Conservation (phyloP, 1,139 yeast species). For the Candida sanyaensis region DNA sequence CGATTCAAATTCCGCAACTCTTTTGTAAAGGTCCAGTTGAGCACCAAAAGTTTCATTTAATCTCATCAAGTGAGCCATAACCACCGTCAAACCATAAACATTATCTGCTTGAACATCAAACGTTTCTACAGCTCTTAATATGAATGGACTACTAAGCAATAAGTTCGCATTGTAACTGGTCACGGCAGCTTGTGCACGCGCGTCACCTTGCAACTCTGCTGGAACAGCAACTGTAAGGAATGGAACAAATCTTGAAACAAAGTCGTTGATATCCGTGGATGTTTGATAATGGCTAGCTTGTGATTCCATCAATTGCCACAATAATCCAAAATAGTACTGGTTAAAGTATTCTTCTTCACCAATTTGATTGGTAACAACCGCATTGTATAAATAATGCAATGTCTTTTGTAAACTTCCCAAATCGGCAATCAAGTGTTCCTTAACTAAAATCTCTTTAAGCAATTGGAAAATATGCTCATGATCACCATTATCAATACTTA, state of each 20-base stretch:
- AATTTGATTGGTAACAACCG: slow-evolving; percentile 22
- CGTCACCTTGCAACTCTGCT: slow-evolving; percentile 7
- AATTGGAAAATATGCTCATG: slow-evolving; percentile 38
- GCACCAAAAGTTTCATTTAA: not conserved
- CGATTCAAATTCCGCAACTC: slow-evolving; percentile 35
- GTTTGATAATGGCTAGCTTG: slow-evolving; percentile 31
- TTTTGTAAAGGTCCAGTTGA: slow-evolving; percentile 13
- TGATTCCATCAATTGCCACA: slow-evolving; percentile 36
- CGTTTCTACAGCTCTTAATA: slow-evolving; percentile 26
- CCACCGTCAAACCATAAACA: slow-evolving; percentile 33
- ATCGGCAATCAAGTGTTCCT: slow-evolving; percentile 35
- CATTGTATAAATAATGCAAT: slow-evolving; percentile 35
- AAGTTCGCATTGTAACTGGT: slow-evolving; percentile 17
- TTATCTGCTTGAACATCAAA: slow-evolving; percentile 37
- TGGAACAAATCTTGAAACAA: slow-evolving; percentile 31
- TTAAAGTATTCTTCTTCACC: slow-evolving; percentile 21
- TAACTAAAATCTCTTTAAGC: slow-evolving; percentile 38
- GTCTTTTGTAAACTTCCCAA: slow-evolving; percentile 30
- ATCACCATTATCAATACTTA: slow-evolving; percentile 38
- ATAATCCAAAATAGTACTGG: slow-evolving; percentile 33
- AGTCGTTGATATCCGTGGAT: slow-evolving; percentile 27
- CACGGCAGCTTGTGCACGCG: slow-evolving; percentile 10
- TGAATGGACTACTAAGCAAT: slow-evolving; percentile 32
- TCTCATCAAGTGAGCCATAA: slow-evolving; percentile 27
- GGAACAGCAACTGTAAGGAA: slow-evolving; percentile 19